These are phyloP conservation scores for Mucor ambiguus DNA, from an alignment of 371 early-diverging fungal genomes.

Conservation along the genomic window DNA sequence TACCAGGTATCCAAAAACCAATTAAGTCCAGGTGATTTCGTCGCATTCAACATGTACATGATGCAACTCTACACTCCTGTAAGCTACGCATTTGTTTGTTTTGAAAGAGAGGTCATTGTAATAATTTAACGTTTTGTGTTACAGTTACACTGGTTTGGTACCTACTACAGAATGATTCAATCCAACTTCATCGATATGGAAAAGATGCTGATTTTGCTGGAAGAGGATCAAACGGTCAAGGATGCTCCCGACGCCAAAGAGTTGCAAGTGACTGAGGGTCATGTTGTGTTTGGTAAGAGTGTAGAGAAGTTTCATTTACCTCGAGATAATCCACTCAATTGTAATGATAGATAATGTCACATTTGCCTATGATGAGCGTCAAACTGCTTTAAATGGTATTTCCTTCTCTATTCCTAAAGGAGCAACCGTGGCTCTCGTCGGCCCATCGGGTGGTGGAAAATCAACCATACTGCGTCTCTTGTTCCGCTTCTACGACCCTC, in stretches of 20 bases:
- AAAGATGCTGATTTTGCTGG: constrained; percentile 85
- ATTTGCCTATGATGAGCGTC: constrained; percentile 74
- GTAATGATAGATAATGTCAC: constrained; percentile 61
- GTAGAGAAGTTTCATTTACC: background rate
- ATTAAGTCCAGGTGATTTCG: constrained; percentile 85
- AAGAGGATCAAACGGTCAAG: constrained; percentile 73
- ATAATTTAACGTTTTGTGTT: background rate
- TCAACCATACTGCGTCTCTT: constrained; percentile 88
- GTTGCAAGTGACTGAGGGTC: constrained; percentile 55
- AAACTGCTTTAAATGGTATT: constrained; percentile 71
- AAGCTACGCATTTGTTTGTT: background rate
- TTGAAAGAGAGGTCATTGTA: background rate
- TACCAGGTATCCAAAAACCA: constrained; percentile 72
- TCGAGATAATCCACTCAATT: background rate
- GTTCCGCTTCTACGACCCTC: constrained; percentile 90
- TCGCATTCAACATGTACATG: constrained; percentile 84
- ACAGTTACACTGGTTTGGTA: constrained; percentile 43
- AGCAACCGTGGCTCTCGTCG: constrained; percentile 81
- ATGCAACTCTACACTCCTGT: constrained; percentile 75
- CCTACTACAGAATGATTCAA: constrained; percentile 63
- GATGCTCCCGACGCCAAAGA: constrained; percentile 59
- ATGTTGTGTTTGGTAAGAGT: constrained; percentile 58
- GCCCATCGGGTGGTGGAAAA: constrained; percentile 94
- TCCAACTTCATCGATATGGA: constrained; percentile 94
- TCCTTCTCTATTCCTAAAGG: constrained; percentile 86